Percentiles rank a stretch among this genome's conserved stretches.
Conservation (phyloP, 2,329 filamentous ascomycete species). For the Aureobasidium sp. region DNA sequence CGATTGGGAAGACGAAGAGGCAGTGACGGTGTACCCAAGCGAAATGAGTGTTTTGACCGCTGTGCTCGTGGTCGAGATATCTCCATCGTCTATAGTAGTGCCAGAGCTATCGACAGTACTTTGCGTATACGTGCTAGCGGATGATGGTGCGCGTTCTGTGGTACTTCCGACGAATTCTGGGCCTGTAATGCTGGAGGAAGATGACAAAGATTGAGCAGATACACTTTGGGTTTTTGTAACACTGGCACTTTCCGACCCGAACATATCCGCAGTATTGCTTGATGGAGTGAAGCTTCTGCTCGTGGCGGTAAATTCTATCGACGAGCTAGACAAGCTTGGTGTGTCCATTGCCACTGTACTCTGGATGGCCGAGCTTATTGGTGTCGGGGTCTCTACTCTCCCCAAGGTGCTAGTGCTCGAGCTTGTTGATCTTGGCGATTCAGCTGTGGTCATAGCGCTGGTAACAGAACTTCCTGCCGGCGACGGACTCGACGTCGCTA, state of each 20-base stretch:
- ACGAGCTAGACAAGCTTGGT: neutral
- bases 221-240: neutral
- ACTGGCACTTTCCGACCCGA: neutral
- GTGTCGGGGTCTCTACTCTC: too few relatives aligned
- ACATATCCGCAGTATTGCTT: neutral
- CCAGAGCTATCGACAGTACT: neutral
- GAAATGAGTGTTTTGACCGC: neutral
- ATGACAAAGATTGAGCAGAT: neutral
- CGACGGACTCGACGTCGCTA: neutral
- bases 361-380: too few relatives aligned
- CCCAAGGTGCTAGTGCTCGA: neutral
- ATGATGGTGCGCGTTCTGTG: neutral
- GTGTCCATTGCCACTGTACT: neutral
- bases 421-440: neutral
- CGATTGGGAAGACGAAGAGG: neutral
- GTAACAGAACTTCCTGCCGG: neutral
- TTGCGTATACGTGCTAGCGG: neutral
- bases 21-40: neutral
- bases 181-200: neutral
- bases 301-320: neutral
- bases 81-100: neutral
- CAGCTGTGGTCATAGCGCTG: too few relatives aligned
- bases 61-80: neutral
- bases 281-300: neutral
- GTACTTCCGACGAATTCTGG: neutral